Evolutionary conservation across 2,329 filamentous ascomycete genomes (phyloP), one percentile per base, ranked within the genome.

Genomic region (Aspergillus pseudotamarii): DNA sequence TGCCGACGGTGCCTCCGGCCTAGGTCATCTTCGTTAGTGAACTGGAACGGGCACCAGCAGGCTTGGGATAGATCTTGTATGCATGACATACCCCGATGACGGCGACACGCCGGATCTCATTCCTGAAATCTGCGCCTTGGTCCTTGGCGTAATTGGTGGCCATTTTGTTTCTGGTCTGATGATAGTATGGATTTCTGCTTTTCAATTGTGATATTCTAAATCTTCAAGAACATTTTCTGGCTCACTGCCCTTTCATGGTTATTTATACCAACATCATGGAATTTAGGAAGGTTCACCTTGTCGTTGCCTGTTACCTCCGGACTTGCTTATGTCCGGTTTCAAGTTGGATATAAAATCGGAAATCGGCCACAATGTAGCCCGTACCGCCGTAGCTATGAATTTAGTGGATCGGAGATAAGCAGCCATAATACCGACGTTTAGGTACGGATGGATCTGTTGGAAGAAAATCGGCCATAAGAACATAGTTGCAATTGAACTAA

Each of bases 1-100:
- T 70, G 6, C 76, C 78, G 48, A 77, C 62, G 26, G 64, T 67
- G 11, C 76, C 78, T 30, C 71, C 72, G 1, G 75, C 76, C 76
- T 79, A 6, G 36, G n/a, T 36, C 14, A 5, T 10, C 28, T n/a
- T 32, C 10, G 34, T 71, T n/a, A 71, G 60, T 28, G 4, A 1
- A 3, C 19, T 21, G 8, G 4, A 1, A 3, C 19, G 16, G 8
- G 4, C 6, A 14, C 11, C n/a, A 5, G 6, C 10, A 46, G 10
- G 5, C 1, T 21, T 11, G 26, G 23, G 21, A 46, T 6, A 9
- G 23, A 6, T 34, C 5, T 12, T 23, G 11, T 51, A 26, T n/a
- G 6, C 5, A 34, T 36, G 16, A 67, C 70, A 41, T 75, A 77
- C 76, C 0, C 78, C 78, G 30, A 78, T 73, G 55, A 80, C 72